These are phyloP conservation scores for Blepharisma stoltei DNA, from an alignment of 73 alveolate species.

Conservation along the genomic window DNA sequence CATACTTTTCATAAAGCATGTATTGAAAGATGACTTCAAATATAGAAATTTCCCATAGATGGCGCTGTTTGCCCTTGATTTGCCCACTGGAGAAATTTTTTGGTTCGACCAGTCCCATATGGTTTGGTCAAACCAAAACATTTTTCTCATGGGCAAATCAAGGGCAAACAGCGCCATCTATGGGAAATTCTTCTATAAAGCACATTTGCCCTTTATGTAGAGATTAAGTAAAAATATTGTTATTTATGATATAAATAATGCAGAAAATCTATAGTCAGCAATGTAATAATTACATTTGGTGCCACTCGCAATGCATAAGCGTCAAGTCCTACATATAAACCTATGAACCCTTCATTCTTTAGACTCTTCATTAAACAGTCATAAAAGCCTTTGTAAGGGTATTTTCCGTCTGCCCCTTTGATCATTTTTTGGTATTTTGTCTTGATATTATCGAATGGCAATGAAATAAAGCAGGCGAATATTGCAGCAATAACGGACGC, in stretches of 20 bases:
- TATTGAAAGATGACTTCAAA: too few relatives aligned
- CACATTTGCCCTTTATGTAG: too few relatives aligned
- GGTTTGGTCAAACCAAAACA: too few relatives aligned
- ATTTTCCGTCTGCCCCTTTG: slow-evolving; percentile 50
- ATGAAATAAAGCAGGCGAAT: slow-evolving; percentile 53
- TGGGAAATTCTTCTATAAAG: too few relatives aligned
- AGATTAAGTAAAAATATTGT: too few relatives aligned
- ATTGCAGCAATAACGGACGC: slow-evolving; percentile 70
- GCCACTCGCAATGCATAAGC: slow-evolving; percentile 69
- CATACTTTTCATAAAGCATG: too few relatives aligned
- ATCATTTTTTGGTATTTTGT: slow-evolving; percentile 71
- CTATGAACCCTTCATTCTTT: slow-evolving; percentile 56
- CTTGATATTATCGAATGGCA: slow-evolving; percentile 79
- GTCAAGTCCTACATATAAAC: slow-evolving; percentile 81
- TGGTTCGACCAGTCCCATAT: too few relatives aligned
- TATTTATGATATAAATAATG: slow-evolving; percentile 31
- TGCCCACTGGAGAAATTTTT: too few relatives aligned
- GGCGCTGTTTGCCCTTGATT: too few relatives aligned
- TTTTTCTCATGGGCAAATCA: too few relatives aligned
- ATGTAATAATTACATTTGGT: slow-evolving; percentile 70
- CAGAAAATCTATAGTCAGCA: slow-evolving; percentile 47
- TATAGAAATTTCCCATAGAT: too few relatives aligned
- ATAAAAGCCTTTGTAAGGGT: slow-evolving; percentile 59
- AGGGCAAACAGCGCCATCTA: too few relatives aligned
- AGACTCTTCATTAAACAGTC: slow-evolving; percentile 59